Evolutionary conservation across 345 rosid genomes (phyloP).

Genomic region (Noccaea caerulescens): DNA sequence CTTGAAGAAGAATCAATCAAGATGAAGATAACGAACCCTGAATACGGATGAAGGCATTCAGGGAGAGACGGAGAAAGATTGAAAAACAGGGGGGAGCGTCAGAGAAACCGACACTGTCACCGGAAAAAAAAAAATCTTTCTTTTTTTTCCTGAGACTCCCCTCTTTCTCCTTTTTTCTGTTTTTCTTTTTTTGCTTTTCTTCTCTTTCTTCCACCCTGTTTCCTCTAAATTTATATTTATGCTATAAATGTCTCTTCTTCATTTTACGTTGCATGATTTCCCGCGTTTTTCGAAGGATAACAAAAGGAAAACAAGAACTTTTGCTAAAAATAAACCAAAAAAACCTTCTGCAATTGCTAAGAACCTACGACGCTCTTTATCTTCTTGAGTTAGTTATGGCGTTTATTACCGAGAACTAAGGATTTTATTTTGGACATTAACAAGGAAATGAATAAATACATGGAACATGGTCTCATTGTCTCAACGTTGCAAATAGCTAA

Average conservation of each 20-base stretch:
- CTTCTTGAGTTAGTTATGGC: slow-evolving; percentile 8
- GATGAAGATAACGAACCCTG: slow-evolving; percentile 54
- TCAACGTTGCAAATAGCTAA: neutral
- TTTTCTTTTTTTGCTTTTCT: neutral
- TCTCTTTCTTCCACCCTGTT: slow-evolving; percentile 34
- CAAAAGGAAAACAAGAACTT: neutral
- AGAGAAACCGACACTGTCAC: slow-evolving; percentile 63
- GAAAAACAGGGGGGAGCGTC: slow-evolving; percentile 55
- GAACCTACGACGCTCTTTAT: slow-evolving; percentile 9
- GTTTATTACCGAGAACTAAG: neutral
- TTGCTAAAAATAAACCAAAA: slow-evolving; percentile 28
- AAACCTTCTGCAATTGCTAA: neutral
- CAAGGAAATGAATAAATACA: neutral
- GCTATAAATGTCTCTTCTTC: slow-evolving; percentile 35
- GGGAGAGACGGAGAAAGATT: slow-evolving; percentile 68
- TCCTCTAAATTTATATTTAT: slow-evolving; percentile 27
- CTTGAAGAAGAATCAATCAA: slow-evolving; percentile 16
- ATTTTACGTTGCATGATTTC: slow-evolving; percentile 27
- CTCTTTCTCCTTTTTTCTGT: slow-evolving; percentile 29
- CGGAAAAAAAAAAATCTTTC: slow-evolving; percentile 49
- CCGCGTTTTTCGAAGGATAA: slow-evolving; percentile 23
- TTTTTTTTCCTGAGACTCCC: slow-evolving; percentile 47
- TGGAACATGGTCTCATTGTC: neutral
- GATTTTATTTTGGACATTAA: slow-evolving; percentile 25
- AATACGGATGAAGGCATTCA: slow-evolving; percentile 81